Evolutionary conservation across 805 yeast species (phyloP).

Genomic region (Yarrowia sp.): DNA sequence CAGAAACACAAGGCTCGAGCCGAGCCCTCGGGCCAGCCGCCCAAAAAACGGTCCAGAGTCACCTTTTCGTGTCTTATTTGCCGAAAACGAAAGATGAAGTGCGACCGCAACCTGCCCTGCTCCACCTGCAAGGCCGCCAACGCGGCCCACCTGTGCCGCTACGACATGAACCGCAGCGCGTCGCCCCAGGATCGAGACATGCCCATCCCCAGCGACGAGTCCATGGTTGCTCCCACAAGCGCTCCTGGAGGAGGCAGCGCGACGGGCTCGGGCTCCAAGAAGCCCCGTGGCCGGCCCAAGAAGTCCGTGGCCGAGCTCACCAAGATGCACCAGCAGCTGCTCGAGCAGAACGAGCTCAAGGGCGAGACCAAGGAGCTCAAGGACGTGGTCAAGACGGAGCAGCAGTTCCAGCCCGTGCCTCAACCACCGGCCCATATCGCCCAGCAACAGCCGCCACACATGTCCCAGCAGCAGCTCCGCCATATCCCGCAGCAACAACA

Average conservation of each 20-base stretch:
- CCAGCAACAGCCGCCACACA: not conserved
- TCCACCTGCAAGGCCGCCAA: conserved; percentile 37
- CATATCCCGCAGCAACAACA: conserved; percentile 7
- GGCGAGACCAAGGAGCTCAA: conserved; percentile 18
- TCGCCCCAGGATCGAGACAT: conserved; percentile 13
- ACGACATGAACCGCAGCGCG: conserved; percentile 24
- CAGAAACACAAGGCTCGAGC: conserved; percentile 24
- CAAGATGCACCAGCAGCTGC: conserved; percentile 37
- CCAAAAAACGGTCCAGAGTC: conserved; percentile 33
- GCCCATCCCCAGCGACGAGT: conserved; percentile 35
- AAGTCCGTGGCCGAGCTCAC: conserved; percentile 33
- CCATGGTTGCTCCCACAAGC: conserved; percentile 30
- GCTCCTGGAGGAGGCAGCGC: conserved; percentile 18
- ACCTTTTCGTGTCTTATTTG: conserved; percentile 37
- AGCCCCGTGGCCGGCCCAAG: conserved; percentile 35
- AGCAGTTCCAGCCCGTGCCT: not conserved
- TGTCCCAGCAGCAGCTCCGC: not conserved
- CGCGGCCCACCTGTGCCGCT: conserved; percentile 38
- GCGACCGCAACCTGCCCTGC: conserved; percentile 38
- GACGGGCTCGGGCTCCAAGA: conserved; percentile 18
- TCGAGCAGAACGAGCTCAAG: conserved; percentile 33
- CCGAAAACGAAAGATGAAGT: conserved; percentile 36
- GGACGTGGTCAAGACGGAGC: conserved; percentile 5
- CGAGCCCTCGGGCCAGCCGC: conserved; percentile 38
- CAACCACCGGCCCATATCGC: not conserved